Conservation (phyloP, 2,329 filamentous ascomycete species). For the Pyricularia pennisetigena region DNA sequence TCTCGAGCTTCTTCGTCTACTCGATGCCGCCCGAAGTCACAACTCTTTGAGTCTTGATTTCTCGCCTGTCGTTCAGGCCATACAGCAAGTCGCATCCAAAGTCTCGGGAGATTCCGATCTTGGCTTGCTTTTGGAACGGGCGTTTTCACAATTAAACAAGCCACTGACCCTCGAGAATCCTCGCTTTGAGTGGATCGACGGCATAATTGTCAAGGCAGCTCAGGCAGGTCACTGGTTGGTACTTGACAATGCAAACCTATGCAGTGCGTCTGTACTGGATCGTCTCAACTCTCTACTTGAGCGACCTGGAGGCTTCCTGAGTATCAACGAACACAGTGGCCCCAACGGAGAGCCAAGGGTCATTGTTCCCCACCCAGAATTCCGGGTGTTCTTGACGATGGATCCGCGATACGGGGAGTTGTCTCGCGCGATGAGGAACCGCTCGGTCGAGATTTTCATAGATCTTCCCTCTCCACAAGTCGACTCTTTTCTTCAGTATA, state of each 20-base stretch:
- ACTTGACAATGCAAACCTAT: conserved; percentile 94
- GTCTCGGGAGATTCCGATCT: conserved; percentile 36
- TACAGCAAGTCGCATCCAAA: conserved; percentile 28
- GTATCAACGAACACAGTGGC: conserved; percentile 87
- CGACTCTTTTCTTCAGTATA: conserved; percentile 23
- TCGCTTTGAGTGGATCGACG: conserved; percentile 93
- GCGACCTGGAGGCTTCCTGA: conserved; percentile 68
- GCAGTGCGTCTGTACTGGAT: conserved; percentile 89
- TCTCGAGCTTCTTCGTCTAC: background rate
- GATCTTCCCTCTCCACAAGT: conserved; percentile 29
- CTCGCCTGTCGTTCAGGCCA: conserved; percentile 22
- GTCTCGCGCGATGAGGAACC: conserved; percentile 92
- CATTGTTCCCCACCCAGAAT: conserved; percentile 73
- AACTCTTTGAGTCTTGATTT: conserved; percentile 25
- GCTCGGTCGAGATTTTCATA: conserved; percentile 82
- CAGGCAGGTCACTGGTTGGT: conserved; percentile 85
- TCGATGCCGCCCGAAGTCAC: conserved; percentile 8
- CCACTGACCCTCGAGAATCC: conserved; percentile 57
- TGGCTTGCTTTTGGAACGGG: conserved; percentile 33
- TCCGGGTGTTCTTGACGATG: conserved; percentile 88
- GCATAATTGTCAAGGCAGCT: conserved; percentile 79
- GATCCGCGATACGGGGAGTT: conserved; percentile 88
- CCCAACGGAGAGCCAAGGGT: conserved; percentile 71
- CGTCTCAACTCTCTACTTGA: conserved; percentile 90
- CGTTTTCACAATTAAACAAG: conserved; percentile 38